Base-by-base conservation (phyloP, 345 rosid species). In the Lagerstroemia speciosa region DNA sequence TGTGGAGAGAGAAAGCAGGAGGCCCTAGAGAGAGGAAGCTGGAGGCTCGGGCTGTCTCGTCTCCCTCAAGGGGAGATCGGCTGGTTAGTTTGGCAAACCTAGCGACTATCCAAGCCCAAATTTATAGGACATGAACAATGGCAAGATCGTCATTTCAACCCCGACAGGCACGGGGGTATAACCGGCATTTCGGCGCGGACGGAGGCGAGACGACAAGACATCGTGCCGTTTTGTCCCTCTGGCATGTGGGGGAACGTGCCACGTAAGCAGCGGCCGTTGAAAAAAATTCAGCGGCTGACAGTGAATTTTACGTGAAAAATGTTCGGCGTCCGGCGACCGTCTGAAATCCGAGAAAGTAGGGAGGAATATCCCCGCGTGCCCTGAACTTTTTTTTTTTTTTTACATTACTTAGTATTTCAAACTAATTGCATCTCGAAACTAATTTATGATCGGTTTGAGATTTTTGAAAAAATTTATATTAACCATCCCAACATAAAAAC, bases 71-170 rank as follows among this genome's bases (percentile, higher is more conserved):
- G 75, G 73, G 83, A 76, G 82, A 46, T 53, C 50, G 87, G 84
- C 73, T 63, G 3, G 77, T 66, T 76, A 78, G 83, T 87, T 89
- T 66, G 82, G 90, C 93, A 91, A 91, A 91, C 97, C 89, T 84
- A 66, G 73, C 81, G 83, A 58, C 78, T 89, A 74, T 83, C 85
- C 19, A 82, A 57, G 70, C 81, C 52, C n/a, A 30, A 22, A 80
- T 86, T 82, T 84, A 84, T 84, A 87, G 87, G 24, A 27, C 71
- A 0, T 37, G 8, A 37, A 1, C 0, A 50, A 57, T 81, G 88
- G 78, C 30, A 46, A 17, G 58, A 9, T 55, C 9, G 83, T 68
- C 76, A 77, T 64, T 77, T 46, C n/a, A 2, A 2, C 15, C 8
- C 27, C 22, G 31, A 48, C 65, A 31, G 4, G 14, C 0, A 8